Percentiles rank a stretch among this genome's conserved stretches.
phyloP scores from a whole-genome alignment of 768 basidiomycete species.

The Suillus americanus region DNA sequence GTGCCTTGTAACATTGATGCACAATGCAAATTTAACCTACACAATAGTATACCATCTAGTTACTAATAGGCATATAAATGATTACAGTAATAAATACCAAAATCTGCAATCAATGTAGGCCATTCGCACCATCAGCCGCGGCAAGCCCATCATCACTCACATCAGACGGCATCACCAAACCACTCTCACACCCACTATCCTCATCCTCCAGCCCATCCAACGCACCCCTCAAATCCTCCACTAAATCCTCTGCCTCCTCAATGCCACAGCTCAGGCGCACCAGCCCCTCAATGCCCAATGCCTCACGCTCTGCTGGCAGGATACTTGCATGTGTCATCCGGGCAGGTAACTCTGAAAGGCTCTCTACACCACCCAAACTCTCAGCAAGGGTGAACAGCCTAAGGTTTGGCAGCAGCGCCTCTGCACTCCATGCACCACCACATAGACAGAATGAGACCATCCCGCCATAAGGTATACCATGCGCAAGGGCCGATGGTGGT shows the following conservation, averaged over 20 bases:
- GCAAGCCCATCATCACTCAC: not conserved
- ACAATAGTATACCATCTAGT: no score
- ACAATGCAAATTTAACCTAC: not conserved
- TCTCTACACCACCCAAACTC: conserved; percentile 90
- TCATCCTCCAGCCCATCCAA: conserved; percentile 58
- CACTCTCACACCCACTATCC: conserved; percentile 4
- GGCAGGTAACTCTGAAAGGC: conserved; percentile 82
- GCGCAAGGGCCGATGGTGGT: conserved; percentile 27
- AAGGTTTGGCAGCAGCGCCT: conserved; percentile 64
- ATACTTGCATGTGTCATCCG: conserved; percentile 88
- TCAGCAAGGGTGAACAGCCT: conserved; percentile 82
- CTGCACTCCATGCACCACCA: conserved; percentile 52
- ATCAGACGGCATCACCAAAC: not conserved
- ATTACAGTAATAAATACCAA: not conserved
- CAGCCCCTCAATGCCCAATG: conserved; percentile 77
- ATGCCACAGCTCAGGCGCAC: conserved; percentile 84
- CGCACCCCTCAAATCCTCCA: conserved; percentile 44
- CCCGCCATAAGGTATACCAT: conserved; percentile 67
- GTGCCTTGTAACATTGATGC: no score
- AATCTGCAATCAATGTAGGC: not conserved
- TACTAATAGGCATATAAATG: not conserved
- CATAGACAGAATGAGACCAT: conserved; percentile 77
- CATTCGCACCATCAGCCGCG: not conserved
- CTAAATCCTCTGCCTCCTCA: conserved; percentile 83
- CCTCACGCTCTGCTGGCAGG: conserved; percentile 61